Percentiles rank a stretch among this genome's conserved stretches.
Evolutionary conservation across 2,329 filamentous ascomycete genomes (phyloP).

Genomic region (Orbilia oligospora): DNA sequence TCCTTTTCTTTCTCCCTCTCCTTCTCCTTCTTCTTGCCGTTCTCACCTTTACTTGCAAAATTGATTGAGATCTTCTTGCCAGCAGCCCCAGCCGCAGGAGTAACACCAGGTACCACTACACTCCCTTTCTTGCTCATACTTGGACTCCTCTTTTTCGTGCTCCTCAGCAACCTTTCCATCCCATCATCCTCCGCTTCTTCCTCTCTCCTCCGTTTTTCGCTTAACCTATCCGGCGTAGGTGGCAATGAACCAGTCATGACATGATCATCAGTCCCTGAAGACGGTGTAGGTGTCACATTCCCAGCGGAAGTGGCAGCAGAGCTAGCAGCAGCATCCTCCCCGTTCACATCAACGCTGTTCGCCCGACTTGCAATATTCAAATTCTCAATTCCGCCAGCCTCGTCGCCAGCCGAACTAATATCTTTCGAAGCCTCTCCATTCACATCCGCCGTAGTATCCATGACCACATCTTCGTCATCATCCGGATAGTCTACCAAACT

Average conservation of each 20-base stretch:
- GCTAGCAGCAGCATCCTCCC: constrained; percentile 6
- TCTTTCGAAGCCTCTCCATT: constrained; percentile 62
- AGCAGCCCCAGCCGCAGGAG: constrained; percentile 47
- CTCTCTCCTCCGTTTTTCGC: constrained; percentile 84
- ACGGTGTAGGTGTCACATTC: constrained; percentile 26
- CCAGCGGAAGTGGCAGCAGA: constrained; percentile 2
- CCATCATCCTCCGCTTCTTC: constrained; percentile 92
- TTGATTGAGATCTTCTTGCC: constrained; percentile 65
- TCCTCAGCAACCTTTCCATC: constrained; percentile 80
- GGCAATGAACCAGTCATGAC: constrained; percentile 65
- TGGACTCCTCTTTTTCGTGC: constrained; percentile 62
- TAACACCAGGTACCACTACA: not conserved
- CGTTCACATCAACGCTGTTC: constrained; percentile 43
- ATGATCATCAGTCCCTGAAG: constrained; percentile 36
- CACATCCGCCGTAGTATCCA: constrained; percentile 73
- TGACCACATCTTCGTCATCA: constrained; percentile 81
- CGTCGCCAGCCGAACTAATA: constrained; percentile 63
- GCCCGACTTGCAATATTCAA: constrained; percentile 48
- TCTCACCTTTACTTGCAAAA: constrained; percentile 56
- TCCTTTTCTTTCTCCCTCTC: constrained; percentile 36
- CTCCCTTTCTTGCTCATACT: constrained; percentile 51
- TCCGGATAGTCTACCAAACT: constrained; percentile 93
- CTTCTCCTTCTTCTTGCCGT: constrained; percentile 52
- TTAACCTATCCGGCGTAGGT: constrained; percentile 80
- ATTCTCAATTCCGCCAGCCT: constrained; percentile 47